Evolutionary conservation across 768 basidiomycete species (phyloP).

Genomic region (Kwoniella botswanensis): DNA sequence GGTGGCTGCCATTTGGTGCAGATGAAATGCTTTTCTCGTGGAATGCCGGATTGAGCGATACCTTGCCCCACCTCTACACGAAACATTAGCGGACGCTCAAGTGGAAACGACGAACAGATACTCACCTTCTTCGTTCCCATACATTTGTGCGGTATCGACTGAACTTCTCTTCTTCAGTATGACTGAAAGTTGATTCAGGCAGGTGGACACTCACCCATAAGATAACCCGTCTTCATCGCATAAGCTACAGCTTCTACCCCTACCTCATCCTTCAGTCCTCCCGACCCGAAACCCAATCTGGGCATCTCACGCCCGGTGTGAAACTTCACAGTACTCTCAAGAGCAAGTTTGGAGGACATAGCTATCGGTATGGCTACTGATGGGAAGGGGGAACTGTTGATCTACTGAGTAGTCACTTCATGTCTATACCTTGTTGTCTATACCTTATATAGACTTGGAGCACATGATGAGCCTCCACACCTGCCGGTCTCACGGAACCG

Average conservation of each 20-base stretch:
- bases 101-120: not conserved
- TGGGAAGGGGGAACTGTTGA: not conserved
- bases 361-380: not conserved
- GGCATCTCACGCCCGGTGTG: conserved; percentile 28
- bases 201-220: conserved; percentile 19
- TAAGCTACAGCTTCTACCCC: conserved; percentile 22
- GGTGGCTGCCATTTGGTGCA: conserved; percentile 30
- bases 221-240: conserved; percentile 24
- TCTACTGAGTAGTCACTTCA: not conserved
- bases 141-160: conserved; percentile 47
- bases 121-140: conserved; percentile 49
- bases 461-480: conserved; percentile 5
- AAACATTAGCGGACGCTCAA: not conserved
- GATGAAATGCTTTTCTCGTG: conserved; percentile 14
- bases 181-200: not conserved
- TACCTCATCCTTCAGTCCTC: conserved; percentile 22
- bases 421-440: not conserved
- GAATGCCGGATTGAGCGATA: conserved; percentile 5
- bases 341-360: conserved; percentile 10
- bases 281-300: conserved; percentile 25
- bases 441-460: not conserved
- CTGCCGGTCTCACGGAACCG: conserved; percentile 2
- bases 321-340: conserved; percentile 16
- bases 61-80: conserved; percentile 20
- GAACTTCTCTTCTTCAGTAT: not conserved